Base-by-base conservation (phyloP, 371 early-diverging fungal species). In the Syncephalis plumigaleata region DNA sequence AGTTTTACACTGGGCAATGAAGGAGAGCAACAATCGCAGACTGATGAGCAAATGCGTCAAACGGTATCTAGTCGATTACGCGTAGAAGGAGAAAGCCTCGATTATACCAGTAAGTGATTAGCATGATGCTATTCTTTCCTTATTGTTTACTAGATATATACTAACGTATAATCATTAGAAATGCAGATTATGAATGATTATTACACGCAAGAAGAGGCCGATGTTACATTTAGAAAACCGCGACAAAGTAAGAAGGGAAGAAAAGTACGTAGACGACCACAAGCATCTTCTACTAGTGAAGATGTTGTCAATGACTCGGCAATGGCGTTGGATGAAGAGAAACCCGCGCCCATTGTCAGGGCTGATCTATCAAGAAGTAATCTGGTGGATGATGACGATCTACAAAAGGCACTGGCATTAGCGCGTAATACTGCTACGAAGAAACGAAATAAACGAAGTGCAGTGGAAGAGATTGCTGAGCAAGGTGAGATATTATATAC, bases 301-400 rank as follows among this genome's bases (percentile, higher is more conserved):
- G 21, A 8, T 21, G 40, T 13, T 7, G 15, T n/a, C 3, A 2
- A 51, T 47, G 48, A 58, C 45, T 21, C n/a, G 9, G 20, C 37
- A 36, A 46, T 36, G 17, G 47, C 18, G 15, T 36, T 36, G 13
- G 36, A 46, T 27, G 48, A 43, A 17, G 48, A 27, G 17, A 51
- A 22, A 17, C 39, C 23, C 18, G 26, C 36, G 8, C 27, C 5
- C n/a, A 39, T 39, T 39, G 17, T 16, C 15, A 3, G 20, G 5
- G 20, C 20, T 39, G 39, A 15, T 39, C 39, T 31, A 31, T 31
- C 39, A 2, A 73, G 77, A 11, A 44, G 73, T 26, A 89, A 82
- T 54, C 82, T 83, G 67, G 90, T 91, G 13, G 95, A 94, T 52
- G 95, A 94, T 57, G 91, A 91, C 50, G 95, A 94, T 47, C 61